Conservation (phyloP, 306 rosid genomes). For the Vicia villosa region DNA sequence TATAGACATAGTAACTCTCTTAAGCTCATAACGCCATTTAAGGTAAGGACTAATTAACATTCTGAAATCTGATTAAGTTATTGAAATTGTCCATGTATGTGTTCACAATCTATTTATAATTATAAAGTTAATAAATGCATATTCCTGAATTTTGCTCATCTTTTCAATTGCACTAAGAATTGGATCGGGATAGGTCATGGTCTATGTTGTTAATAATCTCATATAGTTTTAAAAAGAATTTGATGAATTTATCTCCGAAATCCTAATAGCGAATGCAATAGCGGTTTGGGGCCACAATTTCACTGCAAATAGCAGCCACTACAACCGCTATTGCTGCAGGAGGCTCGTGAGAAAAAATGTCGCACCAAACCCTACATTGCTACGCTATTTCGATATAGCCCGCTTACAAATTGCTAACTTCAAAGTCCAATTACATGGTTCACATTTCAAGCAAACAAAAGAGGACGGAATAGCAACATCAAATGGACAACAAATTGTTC, state of each 20-base stretch:
- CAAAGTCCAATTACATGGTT: not conserved
- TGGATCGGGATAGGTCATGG: not conserved
- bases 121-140: not conserved
- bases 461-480: not conserved
- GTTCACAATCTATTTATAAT: not conserved
- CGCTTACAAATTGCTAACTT: not conserved
- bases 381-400: too few relatives aligned
- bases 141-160: not conserved
- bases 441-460: slow-evolving; percentile 20
- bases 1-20: not conserved
- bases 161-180: not conserved
- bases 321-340: too few relatives aligned
- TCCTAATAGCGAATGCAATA: too few relatives aligned
- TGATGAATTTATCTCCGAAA: too few relatives aligned
- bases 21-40: slow-evolving; percentile 1
- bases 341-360: too few relatives aligned
- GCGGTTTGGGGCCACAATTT: too few relatives aligned
- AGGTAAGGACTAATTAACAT: not conserved
- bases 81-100: not conserved
- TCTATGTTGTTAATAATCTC: too few relatives aligned
- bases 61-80: not conserved
- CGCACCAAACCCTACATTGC: too few relatives aligned
- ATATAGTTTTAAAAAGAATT: too few relatives aligned
- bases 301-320: too few relatives aligned
- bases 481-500: not conserved